phyloP scores from a whole-genome alignment of 2,329 filamentous ascomycete genomes.

The Sporothrix pseudoabietina region DNA sequence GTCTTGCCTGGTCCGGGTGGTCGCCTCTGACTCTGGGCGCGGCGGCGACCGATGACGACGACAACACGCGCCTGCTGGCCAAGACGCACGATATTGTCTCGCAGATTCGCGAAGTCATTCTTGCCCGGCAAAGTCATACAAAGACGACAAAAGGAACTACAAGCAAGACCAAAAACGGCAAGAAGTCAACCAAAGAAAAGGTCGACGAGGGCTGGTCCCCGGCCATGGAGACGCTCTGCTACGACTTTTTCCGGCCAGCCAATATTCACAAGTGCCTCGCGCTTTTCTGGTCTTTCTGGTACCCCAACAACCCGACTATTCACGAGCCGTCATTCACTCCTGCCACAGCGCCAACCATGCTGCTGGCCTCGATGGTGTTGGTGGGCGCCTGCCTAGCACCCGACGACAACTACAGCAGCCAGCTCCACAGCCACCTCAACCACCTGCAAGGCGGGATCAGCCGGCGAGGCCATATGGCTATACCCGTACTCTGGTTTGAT shows the following conservation, averaged over 20 bases:
- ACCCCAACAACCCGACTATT: slow-evolving; percentile 16
- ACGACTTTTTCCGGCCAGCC: slow-evolving; percentile 20
- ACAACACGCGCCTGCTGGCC: slow-evolving; percentile 10
- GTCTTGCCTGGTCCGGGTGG: neutral
- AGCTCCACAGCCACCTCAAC: neutral
- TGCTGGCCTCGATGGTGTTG: slow-evolving; percentile 7
- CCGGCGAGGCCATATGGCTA: neutral
- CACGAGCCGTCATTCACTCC: slow-evolving; percentile 17
- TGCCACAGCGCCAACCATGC: neutral
- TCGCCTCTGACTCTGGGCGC: neutral
- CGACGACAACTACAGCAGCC: neutral
- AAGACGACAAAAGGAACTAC: neutral
- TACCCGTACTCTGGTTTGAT: neutral
- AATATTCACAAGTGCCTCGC: slow-evolving; percentile 20
- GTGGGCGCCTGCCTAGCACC: slow-evolving; percentile 20
- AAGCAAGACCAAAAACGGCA: neutral
- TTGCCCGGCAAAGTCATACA: neutral
- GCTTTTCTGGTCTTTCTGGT: slow-evolving; percentile 25
- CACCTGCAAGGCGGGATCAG: neutral
- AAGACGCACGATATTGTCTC: slow-evolving; percentile 26
- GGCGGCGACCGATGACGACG: slow-evolving; percentile 6
- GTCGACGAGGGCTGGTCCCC: slow-evolving; percentile 12
- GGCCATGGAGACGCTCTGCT: slow-evolving; percentile 19
- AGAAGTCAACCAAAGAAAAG: neutral
- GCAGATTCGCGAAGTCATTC: neutral